Evolutionary conservation across 1,284 basidiomycete genomes (phyloP).

Genomic region (Ustilago trichophora): DNA sequence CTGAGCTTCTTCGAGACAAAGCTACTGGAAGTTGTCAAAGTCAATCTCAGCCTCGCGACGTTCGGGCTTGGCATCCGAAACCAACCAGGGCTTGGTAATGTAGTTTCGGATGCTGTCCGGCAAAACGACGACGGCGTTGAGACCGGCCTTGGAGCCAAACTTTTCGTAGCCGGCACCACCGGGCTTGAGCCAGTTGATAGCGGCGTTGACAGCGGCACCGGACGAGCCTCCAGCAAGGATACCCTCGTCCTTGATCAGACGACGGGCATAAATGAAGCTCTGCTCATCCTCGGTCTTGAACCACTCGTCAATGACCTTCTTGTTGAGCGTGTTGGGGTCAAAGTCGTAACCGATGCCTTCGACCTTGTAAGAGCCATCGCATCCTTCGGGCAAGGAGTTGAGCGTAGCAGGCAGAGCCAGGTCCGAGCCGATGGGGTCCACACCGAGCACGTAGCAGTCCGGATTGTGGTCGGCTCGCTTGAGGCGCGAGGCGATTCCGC

Average conservation of each 20-base stretch:
- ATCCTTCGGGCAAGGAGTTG: conserved; percentile 71
- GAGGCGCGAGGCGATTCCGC: conserved; percentile 83
- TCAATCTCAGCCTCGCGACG: conserved; percentile 42
- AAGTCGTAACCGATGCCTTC: conserved; percentile 83
- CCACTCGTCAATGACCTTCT: conserved; percentile 71
- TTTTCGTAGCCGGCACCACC: conserved; percentile 72
- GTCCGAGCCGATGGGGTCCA: conserved; percentile 93
- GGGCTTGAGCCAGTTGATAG: conserved; percentile 78
- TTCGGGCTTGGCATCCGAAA: conserved; percentile 49
- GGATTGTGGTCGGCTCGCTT: conserved; percentile 67
- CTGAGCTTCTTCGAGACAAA: not conserved
- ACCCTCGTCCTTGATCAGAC: conserved; percentile 86
- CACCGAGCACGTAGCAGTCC: conserved; percentile 74
- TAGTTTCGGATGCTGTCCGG: conserved; percentile 95
- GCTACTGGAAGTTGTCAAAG: conserved; percentile 44
- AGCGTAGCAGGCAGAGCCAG: conserved; percentile 78
- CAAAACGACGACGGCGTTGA: conserved; percentile 87
- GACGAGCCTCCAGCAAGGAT: conserved; percentile 90
- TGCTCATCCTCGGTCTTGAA: conserved; percentile 85
- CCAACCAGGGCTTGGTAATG: conserved; percentile 78
- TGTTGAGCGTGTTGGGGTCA: conserved; percentile 57
- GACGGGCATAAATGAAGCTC: conserved; percentile 78
- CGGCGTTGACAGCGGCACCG: conserved; percentile 82
- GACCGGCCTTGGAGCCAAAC: conserved; percentile 76
- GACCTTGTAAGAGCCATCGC: conserved; percentile 77